A percentile compares a stretch with the other conserved stretches of the same genome.
Evolutionary conservation across 1,284 basidiomycete species (phyloP).

Genomic region (Chiua sp.): DNA sequence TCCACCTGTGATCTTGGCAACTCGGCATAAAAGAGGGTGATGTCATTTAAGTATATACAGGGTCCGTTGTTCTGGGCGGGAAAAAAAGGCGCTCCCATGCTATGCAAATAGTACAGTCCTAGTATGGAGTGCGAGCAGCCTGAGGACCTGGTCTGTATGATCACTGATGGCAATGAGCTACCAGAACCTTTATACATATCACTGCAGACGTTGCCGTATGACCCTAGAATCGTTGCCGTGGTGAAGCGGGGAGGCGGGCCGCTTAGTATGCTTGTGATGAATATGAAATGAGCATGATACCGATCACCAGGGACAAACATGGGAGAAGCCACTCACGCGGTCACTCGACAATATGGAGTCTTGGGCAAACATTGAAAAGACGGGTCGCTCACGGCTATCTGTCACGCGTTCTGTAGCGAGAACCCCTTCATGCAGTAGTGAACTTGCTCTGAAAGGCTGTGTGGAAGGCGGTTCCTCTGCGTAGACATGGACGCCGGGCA

Average conservation of each 20-base stretch:
- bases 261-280: constrained; percentile 19
- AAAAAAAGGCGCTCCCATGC: no score
- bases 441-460: constrained; percentile 50
- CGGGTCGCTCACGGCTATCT: constrained; percentile 1
- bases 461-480: constrained; percentile 33
- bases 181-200: constrained; percentile 1
- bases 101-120: no score
- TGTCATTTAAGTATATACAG: constrained; percentile 3
- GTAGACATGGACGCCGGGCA: not conserved
- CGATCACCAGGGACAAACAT: not conserved
- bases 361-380: constrained; percentile 26
- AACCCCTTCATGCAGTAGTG: constrained; percentile 19
- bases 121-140: no score
- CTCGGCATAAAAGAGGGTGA: not conserved
- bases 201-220: constrained; percentile 22
- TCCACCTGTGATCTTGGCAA: constrained; percentile 5
- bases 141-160: no score
- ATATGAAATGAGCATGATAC: constrained; percentile 4
- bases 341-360: constrained; percentile 2
- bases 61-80: constrained; percentile 7
- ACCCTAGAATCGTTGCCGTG: not conserved
- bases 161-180: not conserved
- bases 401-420: not conserved
- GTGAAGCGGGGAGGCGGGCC: constrained; percentile 13
- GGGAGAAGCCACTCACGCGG: constrained; percentile 16